Evolutionary conservation across 1,284 basidiomycete genomes (phyloP), one percentile per base, ranked within the genome.

Genomic region (Xerocomus amazonicus): DNA sequence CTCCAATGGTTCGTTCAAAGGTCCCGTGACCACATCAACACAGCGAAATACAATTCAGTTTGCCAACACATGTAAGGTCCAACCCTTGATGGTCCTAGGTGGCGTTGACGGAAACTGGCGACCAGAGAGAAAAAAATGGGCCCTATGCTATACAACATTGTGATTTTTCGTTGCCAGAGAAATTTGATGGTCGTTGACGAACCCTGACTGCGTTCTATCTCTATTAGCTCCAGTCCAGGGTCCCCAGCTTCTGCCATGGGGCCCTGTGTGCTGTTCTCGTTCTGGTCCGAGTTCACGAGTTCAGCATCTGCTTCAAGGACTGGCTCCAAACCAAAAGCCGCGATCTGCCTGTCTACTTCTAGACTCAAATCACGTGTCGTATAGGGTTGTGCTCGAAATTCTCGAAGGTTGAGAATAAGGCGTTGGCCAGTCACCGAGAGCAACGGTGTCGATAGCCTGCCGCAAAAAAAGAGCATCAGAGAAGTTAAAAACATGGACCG

Each of bases 361-460:
- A 19, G 47, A 26, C 36, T 49, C 5, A 44, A 31, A 34, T 34
- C 36, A 12, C 17, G 36, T 26, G 23, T 39, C 8, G 23, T 48
- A 4, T 45, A 27, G 6, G 42, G 31, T 12, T 27, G 42, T 37
- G n/a, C 17, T 17, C 26, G 35, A 26, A 39, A 19, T 38, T 17
- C 16, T 27, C 47, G 47, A 49, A 43, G 42, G 17, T 37, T 49
- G n/a, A 48, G 41, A 29, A 48, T 33, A 10, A 49, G 42, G n/a
- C 47, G 42, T 39, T 49, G 41, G 43, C 47, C 47, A 28, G 36
- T 34, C 12, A 49, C 12, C 1, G 56, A 56, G n/a, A 56, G 34
- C 3, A 58, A 9, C 9, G 54, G 54, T 1, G 41, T 17, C 3
- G 51, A 42, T 26, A 59, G 8, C 17, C 57, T 58, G 43, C 10